phyloP scores from a whole-genome alignment of 352 stramenopile species.

The Phytophthora palmivora region DNA sequence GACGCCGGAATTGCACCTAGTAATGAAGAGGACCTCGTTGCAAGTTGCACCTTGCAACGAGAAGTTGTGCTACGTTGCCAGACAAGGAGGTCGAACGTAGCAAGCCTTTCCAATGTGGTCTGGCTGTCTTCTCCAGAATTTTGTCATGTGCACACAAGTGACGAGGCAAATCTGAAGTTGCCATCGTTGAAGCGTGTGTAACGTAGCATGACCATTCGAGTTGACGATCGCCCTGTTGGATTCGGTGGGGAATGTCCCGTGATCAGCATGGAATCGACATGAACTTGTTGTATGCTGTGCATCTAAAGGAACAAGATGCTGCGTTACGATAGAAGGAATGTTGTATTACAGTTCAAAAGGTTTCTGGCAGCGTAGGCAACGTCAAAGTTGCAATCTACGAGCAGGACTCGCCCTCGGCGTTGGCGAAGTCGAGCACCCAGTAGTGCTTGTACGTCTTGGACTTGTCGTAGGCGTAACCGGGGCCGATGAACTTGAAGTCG shows the following conservation, averaged over 20 bases:
- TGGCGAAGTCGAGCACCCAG: slow-evolving; percentile 42
- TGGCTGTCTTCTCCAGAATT: slow-evolving; percentile 22
- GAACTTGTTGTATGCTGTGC: no score
- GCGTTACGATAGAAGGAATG: background rate
- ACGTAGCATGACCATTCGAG: slow-evolving; percentile 10
- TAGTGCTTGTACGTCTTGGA: slow-evolving; percentile 38
- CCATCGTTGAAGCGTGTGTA: slow-evolving; percentile 21
- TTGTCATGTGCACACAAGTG: slow-evolving; percentile 20
- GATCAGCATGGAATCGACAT: background rate
- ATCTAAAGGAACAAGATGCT: no score
- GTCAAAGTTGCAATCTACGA: slow-evolving; percentile 1
- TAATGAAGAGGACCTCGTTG: background rate
- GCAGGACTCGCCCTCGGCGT: slow-evolving; percentile 22
- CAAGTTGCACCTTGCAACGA: background rate
- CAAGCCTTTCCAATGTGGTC: slow-evolving; percentile 25
- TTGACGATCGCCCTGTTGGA: slow-evolving; percentile 13
- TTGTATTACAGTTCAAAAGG: slow-evolving; percentile 1
- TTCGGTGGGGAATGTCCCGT: slow-evolving; percentile 3
- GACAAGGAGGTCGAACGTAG: slow-evolving; percentile 1
- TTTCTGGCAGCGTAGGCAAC: background rate
- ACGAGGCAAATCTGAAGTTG: slow-evolving; percentile 29
- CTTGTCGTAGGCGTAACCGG: slow-evolving; percentile 35
- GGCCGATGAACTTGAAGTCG: slow-evolving; percentile 36
- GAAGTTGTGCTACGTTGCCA: slow-evolving; percentile 21
- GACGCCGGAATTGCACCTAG: background rate